Evolutionary conservation across 176 grass and related monocot genomes (phyloP).

Genomic region (Musa beccarii): DNA sequence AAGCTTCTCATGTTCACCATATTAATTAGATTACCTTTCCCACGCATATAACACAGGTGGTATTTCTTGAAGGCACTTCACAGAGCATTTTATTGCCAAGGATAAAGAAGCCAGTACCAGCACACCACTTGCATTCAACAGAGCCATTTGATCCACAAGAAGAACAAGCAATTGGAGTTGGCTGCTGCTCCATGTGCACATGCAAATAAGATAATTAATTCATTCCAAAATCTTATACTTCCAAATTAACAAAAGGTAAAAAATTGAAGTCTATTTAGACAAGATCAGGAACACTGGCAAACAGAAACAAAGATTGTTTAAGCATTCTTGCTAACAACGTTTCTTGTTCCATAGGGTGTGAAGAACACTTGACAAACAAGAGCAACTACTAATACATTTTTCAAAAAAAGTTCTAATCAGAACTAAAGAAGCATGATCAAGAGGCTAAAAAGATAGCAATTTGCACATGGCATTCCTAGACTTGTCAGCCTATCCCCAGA

Average conservation of each 20-base stretch:
- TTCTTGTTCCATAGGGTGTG: too few relatives aligned
- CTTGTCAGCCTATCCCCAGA: too few relatives aligned
- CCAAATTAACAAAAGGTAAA: not conserved
- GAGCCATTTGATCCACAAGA: constrained; percentile 64
- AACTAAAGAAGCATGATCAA: too few relatives aligned
- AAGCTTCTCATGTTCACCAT: constrained; percentile 3
- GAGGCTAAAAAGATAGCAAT: too few relatives aligned
- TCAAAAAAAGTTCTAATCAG: too few relatives aligned
- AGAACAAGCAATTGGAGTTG: constrained; percentile 67
- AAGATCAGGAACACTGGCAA: too few relatives aligned
- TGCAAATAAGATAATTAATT: not conserved
- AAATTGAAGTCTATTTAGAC: not conserved
- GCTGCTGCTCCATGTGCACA: constrained; percentile 42
- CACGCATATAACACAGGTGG: constrained; percentile 69
- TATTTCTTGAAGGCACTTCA: constrained; percentile 82
- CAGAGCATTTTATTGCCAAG: constrained; percentile 87
- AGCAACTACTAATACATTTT: too few relatives aligned
- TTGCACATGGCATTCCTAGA: too few relatives aligned
- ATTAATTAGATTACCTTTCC: constrained; percentile 52
- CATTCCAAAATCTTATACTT: not conserved
- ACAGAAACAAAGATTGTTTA: too few relatives aligned
- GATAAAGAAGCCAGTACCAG: constrained; percentile 91
- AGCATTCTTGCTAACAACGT: too few relatives aligned
- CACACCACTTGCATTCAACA: constrained; percentile 86
- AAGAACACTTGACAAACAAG: too few relatives aligned